Evolutionary conservation across 2,329 filamentous ascomycete genomes (phyloP).

Genomic region (Elsinoe ampelina): DNA sequence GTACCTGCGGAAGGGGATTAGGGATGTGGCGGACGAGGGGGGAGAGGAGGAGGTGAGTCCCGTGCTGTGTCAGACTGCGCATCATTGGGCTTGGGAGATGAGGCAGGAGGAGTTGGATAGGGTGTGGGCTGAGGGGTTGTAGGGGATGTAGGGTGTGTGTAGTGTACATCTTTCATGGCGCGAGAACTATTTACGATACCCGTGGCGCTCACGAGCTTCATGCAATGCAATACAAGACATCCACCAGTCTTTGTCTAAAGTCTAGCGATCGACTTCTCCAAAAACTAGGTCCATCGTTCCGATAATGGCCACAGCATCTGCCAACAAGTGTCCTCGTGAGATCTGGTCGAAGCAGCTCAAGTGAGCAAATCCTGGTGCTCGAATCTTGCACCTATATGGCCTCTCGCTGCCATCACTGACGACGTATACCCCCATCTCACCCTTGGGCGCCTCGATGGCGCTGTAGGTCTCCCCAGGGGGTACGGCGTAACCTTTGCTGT

Average conservation of each 20-base stretch:
- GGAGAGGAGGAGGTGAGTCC: slow-evolving; percentile 43
- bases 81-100: slow-evolving; percentile 48
- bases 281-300: slow-evolving; percentile 62
- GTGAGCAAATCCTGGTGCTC: slow-evolving; percentile 93
- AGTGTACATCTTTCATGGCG: slow-evolving; percentile 6
- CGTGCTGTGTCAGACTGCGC: slow-evolving; percentile 48
- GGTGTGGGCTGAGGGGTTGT: slow-evolving; percentile 31
- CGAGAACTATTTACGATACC: background rate
- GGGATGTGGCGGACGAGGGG: slow-evolving; percentile 40
- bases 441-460: slow-evolving; percentile 98
- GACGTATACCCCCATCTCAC: slow-evolving; percentile 96
- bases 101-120: slow-evolving; percentile 42
- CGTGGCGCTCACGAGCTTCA: background rate
- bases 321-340: slow-evolving; percentile 81
- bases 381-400: slow-evolving; percentile 95
- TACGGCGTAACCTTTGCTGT: slow-evolving; percentile 96
- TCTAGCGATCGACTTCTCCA: slow-evolving; percentile 44
- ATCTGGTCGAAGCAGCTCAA: slow-evolving; percentile 90
- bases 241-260: background rate
- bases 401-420: slow-evolving; percentile 94
- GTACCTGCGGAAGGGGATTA: slow-evolving; percentile 40
- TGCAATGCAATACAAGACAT: background rate
- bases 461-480: slow-evolving; percentile 97
- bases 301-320: slow-evolving; percentile 94
- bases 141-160: background rate